These are phyloP conservation scores for Leccinum angustisporum DNA, from an alignment of 1,284 basidiomycete genomes.

Conservation along the genomic window DNA sequence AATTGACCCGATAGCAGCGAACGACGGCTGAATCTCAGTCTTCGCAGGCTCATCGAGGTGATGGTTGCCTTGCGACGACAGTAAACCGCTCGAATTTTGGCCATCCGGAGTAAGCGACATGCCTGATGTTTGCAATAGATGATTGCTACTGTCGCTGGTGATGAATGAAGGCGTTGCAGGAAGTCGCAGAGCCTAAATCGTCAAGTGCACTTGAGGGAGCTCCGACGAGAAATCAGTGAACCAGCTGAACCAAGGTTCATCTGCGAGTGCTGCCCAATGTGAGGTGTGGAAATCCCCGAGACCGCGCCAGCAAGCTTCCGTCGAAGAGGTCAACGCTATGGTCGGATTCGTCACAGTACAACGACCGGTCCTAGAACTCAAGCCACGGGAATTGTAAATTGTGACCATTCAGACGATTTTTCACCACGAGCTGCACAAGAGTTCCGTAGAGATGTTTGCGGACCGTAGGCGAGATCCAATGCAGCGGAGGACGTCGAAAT, in stretches of 20 bases:
- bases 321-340: conserved; percentile 55
- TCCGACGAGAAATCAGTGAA: conserved; percentile 57
- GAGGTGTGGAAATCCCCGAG: conserved; percentile 64
- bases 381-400: conserved; percentile 65
- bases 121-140: conserved; percentile 64
- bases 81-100: conserved; percentile 57
- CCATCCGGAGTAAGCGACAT: conserved; percentile 67
- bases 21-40: conserved; percentile 62
- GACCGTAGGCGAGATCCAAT: conserved; percentile 86
- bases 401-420: conserved; percentile 92
- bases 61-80: conserved; percentile 52
- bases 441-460: conserved; percentile 73
- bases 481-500: conserved; percentile 90
- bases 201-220: conserved; percentile 66
- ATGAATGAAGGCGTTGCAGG: conserved; percentile 71
- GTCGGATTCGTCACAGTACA: conserved; percentile 74
- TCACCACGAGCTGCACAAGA: conserved; percentile 61
- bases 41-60: conserved; percentile 50
- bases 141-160: conserved; percentile 41
- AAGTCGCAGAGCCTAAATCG: conserved; percentile 57
- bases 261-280: conserved; percentile 59
- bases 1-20: conserved; percentile 55
- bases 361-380: conserved; percentile 55
- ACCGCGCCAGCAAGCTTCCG: conserved; percentile 47
- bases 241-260: conserved; percentile 44